These are phyloP conservation scores for Apiospora phragmitis DNA, from an alignment of 2,329 filamentous ascomycete species.

Conservation along the genomic window DNA sequence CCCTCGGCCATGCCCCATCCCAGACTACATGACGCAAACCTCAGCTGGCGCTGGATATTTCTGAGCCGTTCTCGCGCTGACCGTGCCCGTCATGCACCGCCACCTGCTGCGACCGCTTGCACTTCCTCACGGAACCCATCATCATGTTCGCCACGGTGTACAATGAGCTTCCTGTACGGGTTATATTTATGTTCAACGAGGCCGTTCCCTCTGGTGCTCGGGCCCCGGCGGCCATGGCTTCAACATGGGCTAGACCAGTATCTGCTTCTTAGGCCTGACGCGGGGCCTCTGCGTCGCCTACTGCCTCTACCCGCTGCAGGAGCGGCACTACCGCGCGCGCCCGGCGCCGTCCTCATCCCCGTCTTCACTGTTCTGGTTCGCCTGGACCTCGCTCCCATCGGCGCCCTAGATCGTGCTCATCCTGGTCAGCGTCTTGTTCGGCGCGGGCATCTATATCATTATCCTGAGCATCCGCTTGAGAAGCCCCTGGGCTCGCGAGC, in stretches of 20 bases:
- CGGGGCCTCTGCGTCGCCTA: no score
- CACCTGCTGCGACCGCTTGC: constrained; percentile 23
- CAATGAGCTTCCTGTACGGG: constrained; percentile 52
- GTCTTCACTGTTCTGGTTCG: not conserved
- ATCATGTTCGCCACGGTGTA: constrained; percentile 64
- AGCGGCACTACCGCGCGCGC: no score
- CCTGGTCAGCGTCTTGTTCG: not conserved
- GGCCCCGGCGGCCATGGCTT: not conserved
- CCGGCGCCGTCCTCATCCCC: not conserved
- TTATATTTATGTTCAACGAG: constrained; percentile 41
- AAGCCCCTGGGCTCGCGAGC: not conserved
- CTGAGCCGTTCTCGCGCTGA: no score
- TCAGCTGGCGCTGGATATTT: no score
- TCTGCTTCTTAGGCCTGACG: not conserved
- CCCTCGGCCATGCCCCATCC: constrained; percentile 61
- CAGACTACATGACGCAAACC: constrained; percentile 57
- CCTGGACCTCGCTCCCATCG: not conserved
- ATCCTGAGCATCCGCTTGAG: not conserved
- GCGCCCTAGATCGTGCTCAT: not conserved
- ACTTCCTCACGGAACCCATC: constrained; percentile 62
- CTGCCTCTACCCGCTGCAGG: no score
- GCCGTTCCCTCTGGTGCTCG: not conserved
- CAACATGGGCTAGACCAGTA: not conserved
- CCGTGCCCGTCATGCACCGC: constrained; percentile 46
- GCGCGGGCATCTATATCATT: not conserved